phyloP scores from a whole-genome alignment of 495 filamentous ascomycete species.

The Podospora tetraspora region DNA sequence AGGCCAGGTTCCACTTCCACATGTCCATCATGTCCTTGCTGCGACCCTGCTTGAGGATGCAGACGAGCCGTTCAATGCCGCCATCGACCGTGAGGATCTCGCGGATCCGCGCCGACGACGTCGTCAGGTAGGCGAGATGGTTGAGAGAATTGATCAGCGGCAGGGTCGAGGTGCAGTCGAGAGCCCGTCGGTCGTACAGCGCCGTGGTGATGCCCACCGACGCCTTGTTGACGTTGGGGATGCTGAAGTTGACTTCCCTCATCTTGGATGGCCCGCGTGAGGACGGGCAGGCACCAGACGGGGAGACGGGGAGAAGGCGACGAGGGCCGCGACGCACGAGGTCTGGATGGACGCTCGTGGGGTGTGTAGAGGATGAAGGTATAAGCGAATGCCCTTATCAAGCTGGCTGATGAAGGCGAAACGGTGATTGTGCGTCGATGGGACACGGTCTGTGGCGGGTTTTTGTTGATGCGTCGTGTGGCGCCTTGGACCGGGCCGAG shows the following conservation, averaged over 20 bases:
- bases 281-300: slow-evolving; percentile 31
- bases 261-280: slow-evolving; percentile 51
- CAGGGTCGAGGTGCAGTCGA: slow-evolving; percentile 96
- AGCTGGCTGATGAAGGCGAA: slow-evolving; percentile 24
- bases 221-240: slow-evolving; percentile 99
- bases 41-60: slow-evolving; percentile 93
- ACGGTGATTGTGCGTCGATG: slow-evolving; percentile 27
- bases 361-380: slow-evolving; percentile 7
- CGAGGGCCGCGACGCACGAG: neutral
- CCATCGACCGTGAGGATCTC: slow-evolving; percentile 98
- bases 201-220: slow-evolving; percentile 98
- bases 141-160: slow-evolving; percentile 98
- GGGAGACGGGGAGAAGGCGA: slow-evolving; percentile 17
- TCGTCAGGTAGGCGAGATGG: slow-evolving; percentile 95
- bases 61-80: slow-evolving; percentile 90
- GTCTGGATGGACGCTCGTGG: slow-evolving; percentile 1
- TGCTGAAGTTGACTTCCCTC: slow-evolving; percentile 99
- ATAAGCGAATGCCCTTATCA: slow-evolving; percentile 15
- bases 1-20: slow-evolving; percentile 99
- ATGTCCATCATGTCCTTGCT: slow-evolving; percentile 98
- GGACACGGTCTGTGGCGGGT: neutral
- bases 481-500: neutral
- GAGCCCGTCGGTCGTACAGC: slow-evolving; percentile 91
- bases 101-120: slow-evolving; percentile 94
- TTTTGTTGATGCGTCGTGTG: neutral